phyloP scores from a whole-genome alignment of 257 asterid genomes.

The Solanum sejunctum region DNA sequence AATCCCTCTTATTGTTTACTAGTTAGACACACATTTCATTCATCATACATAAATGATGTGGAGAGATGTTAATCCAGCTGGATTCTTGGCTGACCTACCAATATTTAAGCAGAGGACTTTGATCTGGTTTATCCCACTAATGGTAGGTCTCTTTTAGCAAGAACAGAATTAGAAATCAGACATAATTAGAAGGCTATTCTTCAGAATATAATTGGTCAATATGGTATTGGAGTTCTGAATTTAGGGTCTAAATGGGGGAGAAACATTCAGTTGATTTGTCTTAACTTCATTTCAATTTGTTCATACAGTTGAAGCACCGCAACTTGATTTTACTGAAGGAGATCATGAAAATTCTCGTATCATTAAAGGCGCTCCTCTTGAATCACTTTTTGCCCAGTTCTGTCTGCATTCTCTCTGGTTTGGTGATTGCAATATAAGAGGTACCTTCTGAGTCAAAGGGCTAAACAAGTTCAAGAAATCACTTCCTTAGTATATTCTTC shows the following conservation, averaged over 20 bases:
- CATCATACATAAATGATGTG: not conserved
- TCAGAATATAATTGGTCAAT: not conserved
- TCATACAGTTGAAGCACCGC: constrained; percentile 26
- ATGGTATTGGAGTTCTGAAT: not conserved
- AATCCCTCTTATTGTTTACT: not conserved
- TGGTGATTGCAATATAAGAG: constrained; percentile 86
- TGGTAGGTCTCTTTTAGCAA: not conserved
- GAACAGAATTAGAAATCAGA: not conserved
- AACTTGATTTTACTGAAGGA: constrained; percentile 20
- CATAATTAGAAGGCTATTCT: not conserved
- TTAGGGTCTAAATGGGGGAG: constrained; percentile 2
- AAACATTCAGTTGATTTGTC: not conserved
- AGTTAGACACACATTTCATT: not conserved
- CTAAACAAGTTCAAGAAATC: not conserved
- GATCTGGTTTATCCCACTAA: not conserved
- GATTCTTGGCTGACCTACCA: not conserved
- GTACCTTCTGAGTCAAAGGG: constrained; percentile 20
- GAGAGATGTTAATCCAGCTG: not conserved
- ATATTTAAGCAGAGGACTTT: not conserved
- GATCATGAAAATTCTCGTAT: constrained; percentile 60
- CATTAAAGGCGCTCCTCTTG: constrained; percentile 81
- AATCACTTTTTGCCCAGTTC: constrained; percentile 81
- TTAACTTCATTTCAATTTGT: constrained; percentile 8
- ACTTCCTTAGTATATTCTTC: not conserved
- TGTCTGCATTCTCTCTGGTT: constrained; percentile 93